Conservation (phyloP, 139 green algal species). For the Closterium sp. region DNA sequence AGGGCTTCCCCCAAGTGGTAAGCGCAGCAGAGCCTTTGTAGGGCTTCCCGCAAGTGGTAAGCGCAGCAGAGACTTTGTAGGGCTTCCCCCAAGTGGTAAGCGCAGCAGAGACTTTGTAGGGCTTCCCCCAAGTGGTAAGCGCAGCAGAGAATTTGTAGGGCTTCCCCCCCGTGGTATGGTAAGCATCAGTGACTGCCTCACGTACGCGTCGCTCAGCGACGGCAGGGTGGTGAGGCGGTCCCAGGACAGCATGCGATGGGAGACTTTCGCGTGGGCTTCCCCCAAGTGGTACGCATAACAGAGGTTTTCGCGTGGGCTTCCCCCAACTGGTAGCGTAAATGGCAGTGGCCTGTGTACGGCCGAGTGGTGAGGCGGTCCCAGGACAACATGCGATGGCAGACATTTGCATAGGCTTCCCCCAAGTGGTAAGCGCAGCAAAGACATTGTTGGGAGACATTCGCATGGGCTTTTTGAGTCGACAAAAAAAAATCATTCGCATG, state of each 20-base stretch:
- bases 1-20: background rate
- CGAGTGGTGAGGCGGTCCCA: background rate
- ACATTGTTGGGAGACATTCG: background rate
- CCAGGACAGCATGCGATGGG: background rate
- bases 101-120: background rate
- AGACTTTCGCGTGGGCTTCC: constrained; percentile 27
- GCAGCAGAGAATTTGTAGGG: background rate
- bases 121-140: background rate
- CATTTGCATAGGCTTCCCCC: constrained; percentile 6
- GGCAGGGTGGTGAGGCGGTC: background rate
- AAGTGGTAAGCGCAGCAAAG: background rate
- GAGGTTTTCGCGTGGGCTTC: no score
- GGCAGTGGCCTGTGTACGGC: background rate
- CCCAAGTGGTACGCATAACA: background rate
- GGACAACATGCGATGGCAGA: constrained; percentile 7
- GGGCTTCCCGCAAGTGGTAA: background rate
- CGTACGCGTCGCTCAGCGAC: background rate
- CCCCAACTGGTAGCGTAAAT: background rate
- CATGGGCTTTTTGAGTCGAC: no score
- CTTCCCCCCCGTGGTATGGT: background rate
- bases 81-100: background rate
- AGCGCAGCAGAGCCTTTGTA: background rate
- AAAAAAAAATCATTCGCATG: constrained; percentile 41
- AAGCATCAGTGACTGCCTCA: background rate
- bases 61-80: background rate